These are phyloP conservation scores for Carallia pectinifolia DNA, from an alignment of 345 rosid species.

Conservation along the genomic window DNA sequence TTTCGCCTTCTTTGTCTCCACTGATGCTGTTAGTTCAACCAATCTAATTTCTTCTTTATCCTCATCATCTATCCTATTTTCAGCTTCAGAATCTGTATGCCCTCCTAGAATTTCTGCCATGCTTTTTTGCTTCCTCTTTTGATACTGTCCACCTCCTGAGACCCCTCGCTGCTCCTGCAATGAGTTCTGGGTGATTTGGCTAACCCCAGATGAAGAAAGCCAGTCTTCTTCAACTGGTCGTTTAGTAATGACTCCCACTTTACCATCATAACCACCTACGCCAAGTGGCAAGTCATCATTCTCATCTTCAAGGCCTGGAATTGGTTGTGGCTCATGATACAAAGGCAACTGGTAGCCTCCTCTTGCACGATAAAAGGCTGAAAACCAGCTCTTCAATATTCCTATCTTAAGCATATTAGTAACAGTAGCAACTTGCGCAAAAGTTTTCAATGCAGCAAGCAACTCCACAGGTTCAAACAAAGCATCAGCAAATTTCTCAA, in stretches of 20 bases:
- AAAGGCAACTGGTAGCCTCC: constrained; percentile 46
- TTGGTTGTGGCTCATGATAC: constrained; percentile 48
- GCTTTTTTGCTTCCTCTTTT: constrained; percentile 44
- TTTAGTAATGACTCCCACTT: constrained; percentile 30
- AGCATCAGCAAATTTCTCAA: constrained; percentile 42
- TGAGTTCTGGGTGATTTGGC: constrained; percentile 9
- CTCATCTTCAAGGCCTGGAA: constrained; percentile 75
- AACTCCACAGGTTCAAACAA: constrained; percentile 48
- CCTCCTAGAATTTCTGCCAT: too few relatives aligned
- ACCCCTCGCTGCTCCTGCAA: too few relatives aligned
- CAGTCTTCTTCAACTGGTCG: constrained; percentile 49
- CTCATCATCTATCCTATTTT: constrained; percentile 2
- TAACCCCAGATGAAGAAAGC: constrained; percentile 28
- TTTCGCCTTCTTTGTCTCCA: constrained; percentile 32
- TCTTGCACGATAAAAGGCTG: constrained; percentile 59
- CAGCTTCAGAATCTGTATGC: not conserved
- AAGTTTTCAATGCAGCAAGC: constrained; percentile 43
- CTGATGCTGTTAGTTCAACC: not conserved
- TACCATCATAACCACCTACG: constrained; percentile 14
- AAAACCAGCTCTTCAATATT: constrained; percentile 61
- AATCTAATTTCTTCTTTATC: not conserved
- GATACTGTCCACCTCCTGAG: constrained; percentile 9
- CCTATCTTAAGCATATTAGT: constrained; percentile 45
- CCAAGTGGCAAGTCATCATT: constrained; percentile 29
- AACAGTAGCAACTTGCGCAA: constrained; percentile 36